Conservation (phyloP, 176 grass and related monocot species). For the Oryza glumipatula region DNA sequence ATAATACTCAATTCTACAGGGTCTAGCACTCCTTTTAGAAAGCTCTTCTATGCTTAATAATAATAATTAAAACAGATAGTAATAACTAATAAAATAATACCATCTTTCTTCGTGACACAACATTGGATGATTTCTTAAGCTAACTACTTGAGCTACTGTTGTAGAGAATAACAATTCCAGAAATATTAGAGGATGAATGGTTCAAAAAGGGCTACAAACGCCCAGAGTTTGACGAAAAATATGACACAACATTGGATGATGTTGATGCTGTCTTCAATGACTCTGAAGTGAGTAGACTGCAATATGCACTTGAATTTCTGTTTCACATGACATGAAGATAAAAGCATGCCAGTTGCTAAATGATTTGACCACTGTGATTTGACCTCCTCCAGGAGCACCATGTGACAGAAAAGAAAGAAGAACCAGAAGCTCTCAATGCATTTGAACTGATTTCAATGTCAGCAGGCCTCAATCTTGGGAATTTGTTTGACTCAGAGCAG, state of each 20-base stretch:
- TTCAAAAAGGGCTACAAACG: constrained; percentile 86
- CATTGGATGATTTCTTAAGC: not conserved
- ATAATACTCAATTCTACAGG: not conserved
- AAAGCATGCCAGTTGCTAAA: not conserved
- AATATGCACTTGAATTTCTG: constrained; percentile 13
- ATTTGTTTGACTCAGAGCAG: constrained; percentile 86
- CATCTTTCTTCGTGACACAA: not conserved
- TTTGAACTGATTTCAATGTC: constrained; percentile 97
- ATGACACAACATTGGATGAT: constrained; percentile 73
- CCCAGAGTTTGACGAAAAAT: constrained; percentile 77
- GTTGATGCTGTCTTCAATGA: constrained; percentile 91
- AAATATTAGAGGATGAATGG: constrained; percentile 95
- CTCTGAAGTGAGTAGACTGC: constrained; percentile 70
- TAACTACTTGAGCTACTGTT: constrained; percentile 23
- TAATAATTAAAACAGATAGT: not conserved
- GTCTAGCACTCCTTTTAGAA: not conserved
- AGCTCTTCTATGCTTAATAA: not conserved
- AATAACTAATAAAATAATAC: not conserved
- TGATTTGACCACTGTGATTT: constrained; percentile 24
- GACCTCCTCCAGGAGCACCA: constrained; percentile 60
- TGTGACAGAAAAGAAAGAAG: constrained; percentile 85
- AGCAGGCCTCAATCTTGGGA: constrained; percentile 87
- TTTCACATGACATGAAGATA: not conserved
- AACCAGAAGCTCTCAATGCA: constrained; percentile 89
- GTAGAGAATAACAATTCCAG: constrained; percentile 87